phyloP scores from a whole-genome alignment of 441 rosid genomes.

The Viola pubescens region DNA sequence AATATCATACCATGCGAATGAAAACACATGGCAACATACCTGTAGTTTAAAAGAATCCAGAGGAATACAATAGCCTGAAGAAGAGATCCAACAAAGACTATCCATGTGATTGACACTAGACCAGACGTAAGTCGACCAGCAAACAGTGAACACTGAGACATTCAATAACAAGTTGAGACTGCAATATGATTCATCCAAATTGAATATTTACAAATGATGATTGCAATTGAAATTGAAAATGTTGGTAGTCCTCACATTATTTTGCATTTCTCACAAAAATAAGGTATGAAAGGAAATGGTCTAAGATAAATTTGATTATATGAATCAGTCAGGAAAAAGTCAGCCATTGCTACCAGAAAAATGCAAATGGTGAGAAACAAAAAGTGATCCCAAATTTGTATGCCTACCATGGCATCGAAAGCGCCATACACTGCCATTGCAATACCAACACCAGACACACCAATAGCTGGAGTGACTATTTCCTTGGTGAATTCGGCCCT shows the following conservation, averaged over 20 bases:
- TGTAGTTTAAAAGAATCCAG: slow-evolving; percentile 64
- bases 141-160: slow-evolving; percentile 57
- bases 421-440: slow-evolving; percentile 95
- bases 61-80: slow-evolving; percentile 63
- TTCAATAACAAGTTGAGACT: slow-evolving; percentile 13
- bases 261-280: not conserved
- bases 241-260: too few species aligned
- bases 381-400: not conserved
- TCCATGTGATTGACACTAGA: slow-evolving; percentile 60
- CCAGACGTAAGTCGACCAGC: slow-evolving; percentile 79
- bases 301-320: too few species aligned
- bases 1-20: slow-evolving; percentile 6
- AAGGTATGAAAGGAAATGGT: too few species aligned
- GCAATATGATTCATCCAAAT: not conserved
- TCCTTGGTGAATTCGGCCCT: slow-evolving; percentile 94
- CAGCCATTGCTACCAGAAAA: too few species aligned
- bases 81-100: slow-evolving; percentile 53
- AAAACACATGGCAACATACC: slow-evolving; percentile 33
- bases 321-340: too few species aligned
- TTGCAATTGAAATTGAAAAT: not conserved
- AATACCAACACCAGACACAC: slow-evolving; percentile 81
- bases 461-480: slow-evolving; percentile 67
- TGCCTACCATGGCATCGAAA: slow-evolving; percentile 65
- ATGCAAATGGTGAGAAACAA: not conserved
- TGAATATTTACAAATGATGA: slow-evolving; percentile 5